Base-by-base conservation (phyloP, 2,329 filamentous ascomycete species). In the Aspergillus calidoustus region DNA sequence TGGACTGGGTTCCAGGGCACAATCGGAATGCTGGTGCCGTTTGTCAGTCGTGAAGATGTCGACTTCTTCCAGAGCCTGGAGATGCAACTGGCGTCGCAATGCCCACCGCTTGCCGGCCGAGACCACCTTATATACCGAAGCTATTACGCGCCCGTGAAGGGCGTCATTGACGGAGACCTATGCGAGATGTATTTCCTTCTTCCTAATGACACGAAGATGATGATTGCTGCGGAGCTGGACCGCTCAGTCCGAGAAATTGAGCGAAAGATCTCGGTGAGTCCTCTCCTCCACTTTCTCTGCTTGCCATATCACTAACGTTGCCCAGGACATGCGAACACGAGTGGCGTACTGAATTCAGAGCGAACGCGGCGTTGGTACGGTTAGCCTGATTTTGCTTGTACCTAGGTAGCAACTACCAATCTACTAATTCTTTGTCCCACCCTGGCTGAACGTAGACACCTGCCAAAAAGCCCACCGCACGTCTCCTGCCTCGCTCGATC, bases 31-130 rank as follows among this genome's bases (percentile, higher is more conserved):
- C 84, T 99, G 52, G 90, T 99, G 51, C 95, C 96, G 0, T 98
- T 99, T 74, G 83, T 93, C 51, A 90, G 89, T 65, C 90, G 96
- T 43, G 93, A 98, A 73, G 94, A 98, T 71, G 91, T 96, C 54
- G 95, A 98, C 76, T 98, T 99, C 80, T 99, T 99, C 86, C 93
- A 97, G 76, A 92, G 87, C 64, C 84, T 99, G 25, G 95, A 99
- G 79, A 89, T 91, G 73, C 91, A 96, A 72, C 84, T 99, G 75
- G 87, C 94, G 52, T 87, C 86, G 13, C 92, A 97, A 73, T 93
- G 97, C 72, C 86, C 93, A 41, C 94, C 94, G 7, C 81, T 99
- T 51, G 91, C 92, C 22, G 96, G 95, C 47, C 86, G 96, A 67
- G 96, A 99, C 76, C 95, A 99, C 77, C 83, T 99, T 50, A 96